Conservation (phyloP, 2,329 filamentous ascomycete genomes). For the Colletotrichum shisoi region DNA sequence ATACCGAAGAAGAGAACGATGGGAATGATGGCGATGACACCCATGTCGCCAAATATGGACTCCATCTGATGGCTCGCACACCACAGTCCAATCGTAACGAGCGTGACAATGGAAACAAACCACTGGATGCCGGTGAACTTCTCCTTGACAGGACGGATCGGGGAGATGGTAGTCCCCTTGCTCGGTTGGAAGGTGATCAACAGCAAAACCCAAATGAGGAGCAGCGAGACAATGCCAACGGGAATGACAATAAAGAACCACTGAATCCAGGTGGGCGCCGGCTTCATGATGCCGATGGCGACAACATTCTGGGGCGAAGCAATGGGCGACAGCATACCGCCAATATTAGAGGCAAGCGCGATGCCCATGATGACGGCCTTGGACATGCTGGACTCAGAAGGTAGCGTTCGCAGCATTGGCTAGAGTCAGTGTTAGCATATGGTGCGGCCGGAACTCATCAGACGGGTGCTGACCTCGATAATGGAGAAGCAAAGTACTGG, state of each 20-base stretch:
- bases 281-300: constrained; percentile 93
- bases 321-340: constrained; percentile 94
- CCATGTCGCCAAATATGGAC: constrained; percentile 92
- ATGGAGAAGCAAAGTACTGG: constrained; percentile 98
- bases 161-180: constrained; percentile 85
- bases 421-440: constrained; percentile 48
- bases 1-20: constrained; percentile 96
- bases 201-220: constrained; percentile 88
- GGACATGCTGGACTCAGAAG: constrained; percentile 88
- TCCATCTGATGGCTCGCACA: constrained; percentile 91
- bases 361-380: constrained; percentile 96
- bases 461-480: constrained; percentile 72
- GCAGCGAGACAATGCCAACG: constrained; percentile 86
- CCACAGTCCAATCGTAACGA: constrained; percentile 89
- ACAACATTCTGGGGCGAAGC: constrained; percentile 98
- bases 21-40: constrained; percentile 94
- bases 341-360: constrained; percentile 92
- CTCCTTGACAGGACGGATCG: constrained; percentile 89
- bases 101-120: constrained; percentile 86
- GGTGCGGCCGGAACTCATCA: neutral
- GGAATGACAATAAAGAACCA: constrained; percentile 98
- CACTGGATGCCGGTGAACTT: constrained; percentile 87
- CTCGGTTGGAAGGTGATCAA: constrained; percentile 86
- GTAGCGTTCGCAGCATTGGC: constrained; percentile 93
- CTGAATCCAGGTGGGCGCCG: constrained; percentile 87